Conservation (phyloP, 2,329 filamentous ascomycete species). For the Ascochyta viciae-villosae region DNA sequence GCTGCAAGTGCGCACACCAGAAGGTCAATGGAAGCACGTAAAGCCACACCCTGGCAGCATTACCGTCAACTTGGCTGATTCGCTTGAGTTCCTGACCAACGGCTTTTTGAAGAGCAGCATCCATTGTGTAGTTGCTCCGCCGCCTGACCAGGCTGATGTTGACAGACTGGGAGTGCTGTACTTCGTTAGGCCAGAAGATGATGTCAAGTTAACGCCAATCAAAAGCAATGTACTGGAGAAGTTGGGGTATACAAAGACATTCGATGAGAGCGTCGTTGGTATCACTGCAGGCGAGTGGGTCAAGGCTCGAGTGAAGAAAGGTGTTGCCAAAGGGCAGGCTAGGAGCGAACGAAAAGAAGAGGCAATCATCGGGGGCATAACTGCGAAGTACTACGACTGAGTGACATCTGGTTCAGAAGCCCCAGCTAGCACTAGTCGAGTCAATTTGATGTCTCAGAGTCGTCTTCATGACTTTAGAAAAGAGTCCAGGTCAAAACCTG, state of each 20-base stretch:
- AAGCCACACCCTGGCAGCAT: slow-evolving; percentile 47
- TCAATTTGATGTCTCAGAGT: background rate
- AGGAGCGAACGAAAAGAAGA: slow-evolving; percentile 25
- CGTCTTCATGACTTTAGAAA: no score
- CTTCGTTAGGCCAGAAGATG: slow-evolving; percentile 27
- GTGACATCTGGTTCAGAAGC: background rate
- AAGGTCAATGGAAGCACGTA: slow-evolving; percentile 48
- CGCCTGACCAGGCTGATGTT: slow-evolving; percentile 56
- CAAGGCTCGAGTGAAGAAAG: slow-evolving; percentile 22
- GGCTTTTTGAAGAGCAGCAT: slow-evolving; percentile 56
- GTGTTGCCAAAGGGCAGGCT: slow-evolving; percentile 14
- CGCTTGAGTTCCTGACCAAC: slow-evolving; percentile 47
- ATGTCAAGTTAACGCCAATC: slow-evolving; percentile 17
- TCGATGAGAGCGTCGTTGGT: slow-evolving; percentile 20
- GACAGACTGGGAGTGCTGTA: slow-evolving; percentile 42
- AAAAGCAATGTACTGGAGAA: slow-evolving; percentile 23
- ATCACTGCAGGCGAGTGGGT: slow-evolving; percentile 29
- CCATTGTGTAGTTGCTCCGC: slow-evolving; percentile 58
- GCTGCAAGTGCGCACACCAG: slow-evolving; percentile 56
- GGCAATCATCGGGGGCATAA: slow-evolving; percentile 20
- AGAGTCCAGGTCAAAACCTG: no score
- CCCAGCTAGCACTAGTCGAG: background rate
- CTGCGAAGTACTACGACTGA: slow-evolving; percentile 24
- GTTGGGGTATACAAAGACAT: slow-evolving; percentile 18
- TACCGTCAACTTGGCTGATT: slow-evolving; percentile 50